Evolutionary conservation across 169 alveolate genomes (phyloP), one percentile per base, ranked within the genome.

Genomic region (Cryptosporidium ryanae): DNA sequence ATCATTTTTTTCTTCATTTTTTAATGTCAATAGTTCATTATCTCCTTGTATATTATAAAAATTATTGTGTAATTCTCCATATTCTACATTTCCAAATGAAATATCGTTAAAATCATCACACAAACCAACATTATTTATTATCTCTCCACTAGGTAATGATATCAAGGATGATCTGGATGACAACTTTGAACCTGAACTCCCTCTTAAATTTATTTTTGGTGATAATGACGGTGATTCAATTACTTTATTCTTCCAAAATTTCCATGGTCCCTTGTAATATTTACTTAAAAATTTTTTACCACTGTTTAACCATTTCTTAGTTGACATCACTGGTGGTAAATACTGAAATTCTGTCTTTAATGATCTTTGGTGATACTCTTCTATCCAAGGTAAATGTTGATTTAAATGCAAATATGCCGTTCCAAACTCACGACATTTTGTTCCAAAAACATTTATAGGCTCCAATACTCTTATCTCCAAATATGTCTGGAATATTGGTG

Each of bases 381-480:
- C 87, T 43, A 76, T 76, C 87, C 87, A 76, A 21, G 87, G 87
- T 44, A 76, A 17, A 61, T 76, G 87, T 13, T 76, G 87, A 38
- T 76, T 76, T 76, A 76, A 61, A 76, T 76, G 87, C 25, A 76
- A 44, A 59, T 76, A 76, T 27, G 87, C 71, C 3, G 87, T 76
- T 15, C 87, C 87, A 76, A 76, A 76, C 38, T 76, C 87, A 23
- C 70, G 48, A 76, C 71, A 76, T 34, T 76, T 76, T 59, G 76
- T 44, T 27, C 87, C 71, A 76, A 76, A 76, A 23, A 76, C 87
- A 76, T 55, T 76, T 8, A 61, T 50, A 23, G 87, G 87, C 59
- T 76, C 87, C 17, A 76, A 18, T 15, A 76, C 50, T 23, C 87
- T n/a, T 12, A 76, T 61, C 59, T 76, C 87, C 29, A 76, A 44